Evolutionary conservation across 352 stramenopile species (phyloP).

Genomic region (Elongisporangium anandrum): DNA sequence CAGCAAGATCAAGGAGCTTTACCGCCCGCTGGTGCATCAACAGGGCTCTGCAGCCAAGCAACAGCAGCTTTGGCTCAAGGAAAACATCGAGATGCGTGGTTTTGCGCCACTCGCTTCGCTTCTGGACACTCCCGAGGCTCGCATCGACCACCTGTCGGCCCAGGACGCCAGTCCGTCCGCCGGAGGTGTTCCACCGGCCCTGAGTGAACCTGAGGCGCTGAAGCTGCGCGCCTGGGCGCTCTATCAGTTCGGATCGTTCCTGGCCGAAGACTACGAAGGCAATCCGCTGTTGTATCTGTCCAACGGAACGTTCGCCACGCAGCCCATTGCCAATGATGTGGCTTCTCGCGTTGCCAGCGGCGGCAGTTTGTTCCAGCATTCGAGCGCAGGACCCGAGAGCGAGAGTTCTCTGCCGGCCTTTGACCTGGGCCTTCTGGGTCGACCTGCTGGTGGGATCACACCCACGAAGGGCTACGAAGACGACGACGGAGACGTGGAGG

Average conservation of each 20-base stretch:
- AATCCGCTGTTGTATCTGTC: conserved; percentile 52
- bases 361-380: conserved; percentile 13
- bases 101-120: conserved; percentile 49
- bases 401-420: conserved; percentile 14
- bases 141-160: neutral
- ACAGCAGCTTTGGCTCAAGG: conserved; percentile 55
- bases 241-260: conserved; percentile 45
- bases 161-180: neutral
- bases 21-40: conserved; percentile 20
- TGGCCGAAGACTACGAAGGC: conserved; percentile 58
- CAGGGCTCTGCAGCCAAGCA: conserved; percentile 11
- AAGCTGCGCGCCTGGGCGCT: conserved; percentile 64
- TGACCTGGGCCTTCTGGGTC: conserved; percentile 23
- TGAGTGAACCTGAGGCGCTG: conserved; percentile 39
- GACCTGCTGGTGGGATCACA: conserved; percentile 5
- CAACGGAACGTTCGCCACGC: conserved; percentile 29
- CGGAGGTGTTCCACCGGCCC: conserved; percentile 1
- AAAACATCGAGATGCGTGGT: conserved; percentile 66
- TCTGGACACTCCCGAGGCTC: conserved; percentile 8
- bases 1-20: conserved; percentile 31
- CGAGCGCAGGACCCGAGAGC: conserved; percentile 1
- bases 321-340: conserved; percentile 12
- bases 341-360: neutral
- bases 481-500: conserved; percentile 75
- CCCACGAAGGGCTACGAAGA: conserved; percentile 11